phyloP scores from a whole-genome alignment of 1,284 basidiomycete species.

The Takashimella koratensis region DNA sequence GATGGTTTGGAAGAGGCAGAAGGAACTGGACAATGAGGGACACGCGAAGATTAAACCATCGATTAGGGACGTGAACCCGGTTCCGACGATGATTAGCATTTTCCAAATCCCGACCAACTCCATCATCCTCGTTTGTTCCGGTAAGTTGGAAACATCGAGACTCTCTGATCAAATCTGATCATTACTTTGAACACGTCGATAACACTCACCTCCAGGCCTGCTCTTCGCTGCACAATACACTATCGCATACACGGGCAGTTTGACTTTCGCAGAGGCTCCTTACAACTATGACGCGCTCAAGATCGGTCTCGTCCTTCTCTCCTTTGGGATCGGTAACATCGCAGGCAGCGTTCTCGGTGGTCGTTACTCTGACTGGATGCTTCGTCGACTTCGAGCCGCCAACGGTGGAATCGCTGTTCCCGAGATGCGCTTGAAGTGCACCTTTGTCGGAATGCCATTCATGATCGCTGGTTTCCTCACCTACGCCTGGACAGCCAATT shows the following conservation, averaged over 20 bases:
- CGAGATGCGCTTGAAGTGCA: constrained; percentile 73
- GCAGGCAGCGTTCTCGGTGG: constrained; percentile 71
- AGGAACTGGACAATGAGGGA: constrained; percentile 18
- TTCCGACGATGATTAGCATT: constrained; percentile 59
- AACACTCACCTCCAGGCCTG: constrained; percentile 49
- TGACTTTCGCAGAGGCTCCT: constrained; percentile 54
- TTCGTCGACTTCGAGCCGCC: constrained; percentile 56
- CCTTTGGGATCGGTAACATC: constrained; percentile 67
- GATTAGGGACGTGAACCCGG: constrained; percentile 67
- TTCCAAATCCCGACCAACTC: constrained; percentile 64
- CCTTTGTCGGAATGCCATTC: constrained; percentile 50
- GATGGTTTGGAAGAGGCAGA: constrained; percentile 9
- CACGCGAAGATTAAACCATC: constrained; percentile 56
- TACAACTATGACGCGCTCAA: constrained; percentile 69
- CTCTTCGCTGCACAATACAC: constrained; percentile 70
- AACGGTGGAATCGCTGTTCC: constrained; percentile 63
- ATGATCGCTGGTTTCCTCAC: constrained; percentile 56
- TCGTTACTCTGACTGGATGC: constrained; percentile 66
- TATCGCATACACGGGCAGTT: constrained; percentile 63
- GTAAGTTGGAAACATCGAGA: constrained; percentile 47
- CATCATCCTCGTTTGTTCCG: constrained; percentile 64
- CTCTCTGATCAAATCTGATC: background rate
- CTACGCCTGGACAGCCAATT: constrained; percentile 71
- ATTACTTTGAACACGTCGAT: background rate
- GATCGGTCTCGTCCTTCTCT: constrained; percentile 70